phyloP scores from a whole-genome alignment of 2,329 filamentous ascomycete species.

The Calonectria crousiana region DNA sequence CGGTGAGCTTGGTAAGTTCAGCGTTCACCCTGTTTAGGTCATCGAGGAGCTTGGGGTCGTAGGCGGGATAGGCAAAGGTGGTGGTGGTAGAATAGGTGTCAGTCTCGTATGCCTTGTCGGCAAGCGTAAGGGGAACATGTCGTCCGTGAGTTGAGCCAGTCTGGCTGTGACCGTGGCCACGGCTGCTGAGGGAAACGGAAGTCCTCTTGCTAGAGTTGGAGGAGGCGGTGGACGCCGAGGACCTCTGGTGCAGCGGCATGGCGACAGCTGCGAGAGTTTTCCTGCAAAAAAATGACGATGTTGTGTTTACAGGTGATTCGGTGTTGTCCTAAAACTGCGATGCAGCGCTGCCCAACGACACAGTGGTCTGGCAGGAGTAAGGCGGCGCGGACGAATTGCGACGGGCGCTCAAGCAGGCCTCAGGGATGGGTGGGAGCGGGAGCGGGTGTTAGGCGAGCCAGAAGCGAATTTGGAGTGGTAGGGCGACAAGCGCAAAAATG shows the following conservation, averaged over 20 bases:
- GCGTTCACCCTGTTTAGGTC: conserved; percentile 46
- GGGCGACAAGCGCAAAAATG: conserved; percentile 28
- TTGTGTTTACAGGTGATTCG: conserved; percentile 37
- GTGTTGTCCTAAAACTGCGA: conserved; percentile 39
- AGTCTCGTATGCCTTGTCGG: conserved; percentile 34
- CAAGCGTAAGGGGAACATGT: conserved; percentile 20
- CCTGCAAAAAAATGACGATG: conserved; percentile 36
- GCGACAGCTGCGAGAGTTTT: conserved; percentile 38
- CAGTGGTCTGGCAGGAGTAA: conserved; percentile 43
- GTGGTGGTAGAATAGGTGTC: conserved; percentile 31
- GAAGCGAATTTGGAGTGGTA: conserved; percentile 28
- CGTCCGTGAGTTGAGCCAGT: conserved; percentile 38
- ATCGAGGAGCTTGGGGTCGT: conserved; percentile 40
- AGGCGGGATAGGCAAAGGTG: conserved; percentile 40
- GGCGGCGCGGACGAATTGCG: conserved; percentile 39
- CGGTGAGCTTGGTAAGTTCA: conserved; percentile 44
- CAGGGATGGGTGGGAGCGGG: conserved; percentile 37
- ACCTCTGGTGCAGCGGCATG: conserved; percentile 46
- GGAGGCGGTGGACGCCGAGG: conserved; percentile 43
- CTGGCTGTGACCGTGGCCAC: conserved; percentile 34
- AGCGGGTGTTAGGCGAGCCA: conserved; percentile 42
- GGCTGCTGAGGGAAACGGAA: conserved; percentile 19
- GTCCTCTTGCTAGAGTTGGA: conserved; percentile 44
- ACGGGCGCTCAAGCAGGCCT: conserved; percentile 33
- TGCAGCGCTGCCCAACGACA: conserved; percentile 48